A percentile compares a stretch with the other conserved stretches of the same genome.
Evolutionary conservation across 2,329 filamentous ascomycete genomes (phyloP).

Genomic region (Cladophialophora exuberans): DNA sequence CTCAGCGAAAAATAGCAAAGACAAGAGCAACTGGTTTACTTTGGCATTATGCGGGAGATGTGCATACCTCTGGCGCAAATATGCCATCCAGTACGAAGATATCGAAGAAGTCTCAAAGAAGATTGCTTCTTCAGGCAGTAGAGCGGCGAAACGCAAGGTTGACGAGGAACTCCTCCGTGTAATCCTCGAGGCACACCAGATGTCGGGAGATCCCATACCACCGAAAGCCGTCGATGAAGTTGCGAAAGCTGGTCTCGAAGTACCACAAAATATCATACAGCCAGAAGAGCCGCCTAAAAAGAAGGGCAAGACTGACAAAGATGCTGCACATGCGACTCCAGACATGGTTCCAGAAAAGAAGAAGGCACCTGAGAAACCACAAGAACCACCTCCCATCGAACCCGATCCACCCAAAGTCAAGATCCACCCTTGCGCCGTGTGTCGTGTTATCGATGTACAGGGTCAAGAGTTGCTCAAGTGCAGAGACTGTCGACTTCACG

Average conservation of each 20-base stretch:
- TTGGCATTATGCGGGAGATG: constrained; percentile 88
- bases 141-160: constrained; percentile 83
- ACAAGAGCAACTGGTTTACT: constrained; percentile 74
- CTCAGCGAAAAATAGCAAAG: constrained; percentile 67
- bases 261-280: constrained; percentile 38
- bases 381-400: constrained; percentile 63
- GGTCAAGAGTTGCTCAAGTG: constrained; percentile 77
- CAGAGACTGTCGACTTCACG: constrained; percentile 84
- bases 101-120: constrained; percentile 90
- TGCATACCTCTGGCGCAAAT: constrained; percentile 91
- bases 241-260: constrained; percentile 45
- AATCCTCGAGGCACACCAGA: constrained; percentile 49
- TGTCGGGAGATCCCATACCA: constrained; percentile 47
- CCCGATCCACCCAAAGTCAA: constrained; percentile 80
- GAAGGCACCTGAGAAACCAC: constrained; percentile 61
- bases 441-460: constrained; percentile 70
- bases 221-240: constrained; percentile 49
- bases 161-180: constrained; percentile 77
- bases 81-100: constrained; percentile 94
- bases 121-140: constrained; percentile 75
- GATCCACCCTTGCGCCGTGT: constrained; percentile 82
- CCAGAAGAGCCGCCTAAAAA: constrained; percentile 61
- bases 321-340: constrained; percentile 50
- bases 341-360: constrained; percentile 57
- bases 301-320: constrained; percentile 59